Evolutionary conservation across 2,329 filamentous ascomycete genomes (phyloP), one percentile per base, ranked within the genome.

Genomic region (Paracoccidioides lutzii): DNA sequence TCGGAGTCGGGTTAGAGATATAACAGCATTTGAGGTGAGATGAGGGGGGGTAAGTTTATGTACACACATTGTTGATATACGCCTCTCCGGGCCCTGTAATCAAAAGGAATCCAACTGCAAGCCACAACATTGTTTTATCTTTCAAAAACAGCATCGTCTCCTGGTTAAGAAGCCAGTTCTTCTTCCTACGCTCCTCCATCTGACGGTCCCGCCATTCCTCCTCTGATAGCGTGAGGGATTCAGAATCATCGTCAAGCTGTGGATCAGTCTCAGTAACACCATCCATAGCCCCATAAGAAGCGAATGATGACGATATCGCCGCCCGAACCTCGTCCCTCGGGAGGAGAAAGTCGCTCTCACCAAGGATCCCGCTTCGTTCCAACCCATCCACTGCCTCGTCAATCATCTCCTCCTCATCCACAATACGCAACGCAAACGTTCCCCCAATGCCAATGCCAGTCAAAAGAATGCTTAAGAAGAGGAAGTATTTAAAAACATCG

Each of bases 41-140:
- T 46, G 38, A n/a, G 30, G 7, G 15, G 45, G 14, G 5, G 9
- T 28, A 43, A 5, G 10, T 5, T 14, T n/a, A 15, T 8, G 35
- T 7, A 65, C 66, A 60, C 59, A 75, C 76, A 64, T 97, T 98
- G 73, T 97, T 98, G 73, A 97, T 90, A 69, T 96, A 98, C 9
- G 91, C 88, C 72, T 98, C 93, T n/a, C 90, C 91, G 0, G 93
- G 91, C 0, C 93, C 93, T 54, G 90, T 88, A 63, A 95, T 88
- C 59, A 97, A 80, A 70, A 97, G 88, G 72, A 98, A 97, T 22
- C 90, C 90, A 0, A 84, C 75, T 0, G 91, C 89, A 62, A 98
- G 85, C 67, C 84, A 87, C 91, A 91, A 98, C 91, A 97, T 97
- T 10, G 90, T 96, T 58, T 81, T 83, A 63, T 98, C 93, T 30